A percentile compares a stretch with the other conserved stretches of the same genome.
phyloP scores from a whole-genome alignment of 179 eudicot genomes.

The Gypsophila paniculata region DNA sequence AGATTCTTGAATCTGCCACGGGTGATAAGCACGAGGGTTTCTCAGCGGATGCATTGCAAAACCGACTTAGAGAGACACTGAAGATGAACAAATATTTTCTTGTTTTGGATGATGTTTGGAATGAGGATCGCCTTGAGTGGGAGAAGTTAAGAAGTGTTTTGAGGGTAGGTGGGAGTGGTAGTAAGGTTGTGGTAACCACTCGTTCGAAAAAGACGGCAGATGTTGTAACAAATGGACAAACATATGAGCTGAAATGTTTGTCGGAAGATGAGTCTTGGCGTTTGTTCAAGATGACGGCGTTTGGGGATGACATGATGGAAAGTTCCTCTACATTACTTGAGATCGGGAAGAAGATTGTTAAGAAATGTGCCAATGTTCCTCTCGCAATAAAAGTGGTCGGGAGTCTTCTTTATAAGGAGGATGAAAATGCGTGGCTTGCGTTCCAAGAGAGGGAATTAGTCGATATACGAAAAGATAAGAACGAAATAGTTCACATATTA shows the following conservation, averaged over 20 bases:
- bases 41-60: slow-evolving; percentile 16
- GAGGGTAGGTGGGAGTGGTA: slow-evolving; percentile 12
- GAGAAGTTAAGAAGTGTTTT: slow-evolving; percentile 10
- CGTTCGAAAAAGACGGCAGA: slow-evolving; percentile 23
- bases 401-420: slow-evolving; percentile 11
- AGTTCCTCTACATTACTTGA: slow-evolving; percentile 2
- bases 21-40: slow-evolving; percentile 9
- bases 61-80: slow-evolving; percentile 2
- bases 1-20: slow-evolving; percentile 15
- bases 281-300: slow-evolving; percentile 22
- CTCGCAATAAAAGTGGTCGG: slow-evolving; percentile 27
- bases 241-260: slow-evolving; percentile 22
- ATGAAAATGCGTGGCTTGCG: slow-evolving; percentile 14
- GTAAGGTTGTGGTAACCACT: slow-evolving; percentile 24
- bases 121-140: slow-evolving; percentile 23
- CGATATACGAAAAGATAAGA: slow-evolving; percentile 17
- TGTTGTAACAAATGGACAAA: background rate
- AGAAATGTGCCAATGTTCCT: slow-evolving; percentile 20
- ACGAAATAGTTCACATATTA: slow-evolving; percentile 12
- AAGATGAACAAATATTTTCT: slow-evolving; percentile 17
- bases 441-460: slow-evolving; percentile 16
- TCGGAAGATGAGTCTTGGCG: slow-evolving; percentile 22
- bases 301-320: slow-evolving; percentile 3
- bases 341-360: slow-evolving; percentile 24
- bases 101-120: slow-evolving; percentile 34